A percentile compares a stretch with the other conserved stretches of the same genome.
Evolutionary conservation across 805 yeast species (phyloP).

Genomic region (Maudiozyma saulgeensis): DNA sequence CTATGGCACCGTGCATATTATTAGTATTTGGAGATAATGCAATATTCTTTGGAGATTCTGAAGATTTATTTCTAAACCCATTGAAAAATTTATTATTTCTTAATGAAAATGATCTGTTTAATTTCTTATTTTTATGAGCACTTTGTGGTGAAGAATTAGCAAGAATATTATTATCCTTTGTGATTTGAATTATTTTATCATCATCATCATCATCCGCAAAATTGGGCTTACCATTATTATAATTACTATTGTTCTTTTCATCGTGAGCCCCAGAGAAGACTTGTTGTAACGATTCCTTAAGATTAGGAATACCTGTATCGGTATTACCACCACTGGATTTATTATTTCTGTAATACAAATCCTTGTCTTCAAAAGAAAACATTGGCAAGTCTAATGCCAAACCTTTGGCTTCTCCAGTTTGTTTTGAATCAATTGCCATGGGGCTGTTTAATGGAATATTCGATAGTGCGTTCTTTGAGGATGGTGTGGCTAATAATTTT

Average conservation of each 20-base stretch:
- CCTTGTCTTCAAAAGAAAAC: neutral
- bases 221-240: no score
- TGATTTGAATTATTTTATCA: neutral
- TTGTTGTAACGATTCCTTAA: neutral
- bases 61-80: slow-evolving; percentile 11
- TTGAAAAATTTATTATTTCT: slow-evolving; percentile 24
- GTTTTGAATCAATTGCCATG: neutral
- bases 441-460: slow-evolving; percentile 1
- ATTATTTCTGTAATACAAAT: neutral
- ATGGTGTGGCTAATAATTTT: slow-evolving; percentile 2
- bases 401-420: neutral
- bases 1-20: slow-evolving; percentile 5
- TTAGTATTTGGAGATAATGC: neutral
- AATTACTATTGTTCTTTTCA: no score
- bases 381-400: slow-evolving; percentile 1
- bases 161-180: neutral
- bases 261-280: neutral
- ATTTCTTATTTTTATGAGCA: slow-evolving; percentile 3
- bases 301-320: neutral
- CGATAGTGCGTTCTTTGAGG: neutral
- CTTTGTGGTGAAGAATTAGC: neutral
- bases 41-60: neutral
- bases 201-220: neutral
- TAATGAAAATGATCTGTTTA: slow-evolving; percentile 28
- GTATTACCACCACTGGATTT: neutral